Evolutionary conservation across 2,329 filamentous ascomycete species (phyloP), one percentile per base, ranked within the genome.

Genomic region (Aschersonia sp.): DNA sequence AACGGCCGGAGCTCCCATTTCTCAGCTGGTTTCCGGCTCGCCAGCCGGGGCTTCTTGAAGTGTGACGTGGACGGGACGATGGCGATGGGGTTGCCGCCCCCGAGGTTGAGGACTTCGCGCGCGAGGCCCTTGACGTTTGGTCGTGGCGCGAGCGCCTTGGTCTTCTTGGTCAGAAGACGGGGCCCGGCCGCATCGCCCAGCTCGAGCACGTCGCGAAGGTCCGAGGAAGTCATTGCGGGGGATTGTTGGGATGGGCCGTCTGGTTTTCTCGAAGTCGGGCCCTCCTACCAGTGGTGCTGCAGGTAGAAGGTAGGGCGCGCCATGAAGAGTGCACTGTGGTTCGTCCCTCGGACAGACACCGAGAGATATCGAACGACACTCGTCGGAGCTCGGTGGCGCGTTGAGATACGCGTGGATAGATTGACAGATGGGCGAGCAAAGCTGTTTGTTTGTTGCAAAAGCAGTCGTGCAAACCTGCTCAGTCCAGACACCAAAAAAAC

Each of bases 141-240:
- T 47, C 72, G 70, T 54, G 81, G 76, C 44, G 74, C 77, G 12
- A 74, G 70, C 5, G 77, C 70, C 62, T 85, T 89, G 57, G 83
- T 80, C 62, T 91, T 89, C 69, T 92, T 94, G 43, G 77, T 67
- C 41, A 81, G 78, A 52, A 82, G 69, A 47, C 12, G 40, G 2
- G 71, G 60, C 46, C 66, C 68, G 46, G 68, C 58, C 46, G 67
- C 57, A 51, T 80, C 82, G 45, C 83, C 82, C 61, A 94, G 73
- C 64, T 89, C 87, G 60, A 94, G 80, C 61, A 94, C 86, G 64
- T 94, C 88, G 69, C 85, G 87, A 56, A 94, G 79, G 73, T 94
- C 88, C 63, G 81, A 77, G 53, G 83, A 83, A 51, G 82, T 74
- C 82, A 86, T 86, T 53, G 58, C 71, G 58, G 54, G 10, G 7